Evolutionary conservation across 345 rosid genomes (phyloP).

Genomic region (Camelina sativa): DNA sequence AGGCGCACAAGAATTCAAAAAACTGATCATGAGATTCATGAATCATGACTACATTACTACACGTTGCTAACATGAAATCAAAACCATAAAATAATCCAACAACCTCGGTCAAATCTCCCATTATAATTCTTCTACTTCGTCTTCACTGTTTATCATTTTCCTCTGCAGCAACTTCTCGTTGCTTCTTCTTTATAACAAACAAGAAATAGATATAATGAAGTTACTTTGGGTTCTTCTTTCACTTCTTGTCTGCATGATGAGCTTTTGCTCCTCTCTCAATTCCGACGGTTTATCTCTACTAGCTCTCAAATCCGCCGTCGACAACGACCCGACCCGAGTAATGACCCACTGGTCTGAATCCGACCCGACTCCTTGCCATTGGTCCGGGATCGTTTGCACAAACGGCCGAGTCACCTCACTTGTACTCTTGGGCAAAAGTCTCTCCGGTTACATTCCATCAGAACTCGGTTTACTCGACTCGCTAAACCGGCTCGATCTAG

Average conservation of each 20-base stretch:
- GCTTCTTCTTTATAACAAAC: conserved; percentile 18
- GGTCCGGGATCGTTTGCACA: conserved; percentile 88
- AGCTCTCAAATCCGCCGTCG: conserved; percentile 84
- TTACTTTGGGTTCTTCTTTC: conserved; percentile 16
- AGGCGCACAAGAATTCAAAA: conserved; percentile 33
- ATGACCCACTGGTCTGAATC: conserved; percentile 82
- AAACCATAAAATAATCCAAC: conserved; percentile 12
- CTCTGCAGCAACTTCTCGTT: conserved; percentile 45
- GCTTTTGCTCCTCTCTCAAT: conserved; percentile 51
- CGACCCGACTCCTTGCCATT: conserved; percentile 76
- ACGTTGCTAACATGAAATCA: conserved; percentile 39
- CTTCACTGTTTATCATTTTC: conserved; percentile 24
- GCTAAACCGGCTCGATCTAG: conserved; percentile 84
- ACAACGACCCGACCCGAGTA: conserved; percentile 47
- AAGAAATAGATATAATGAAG: not conserved
- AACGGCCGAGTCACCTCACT: conserved; percentile 82
- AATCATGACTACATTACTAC: conserved; percentile 29
- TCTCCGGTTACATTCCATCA: conserved; percentile 77
- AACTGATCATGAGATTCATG: not conserved
- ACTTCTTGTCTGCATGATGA: conserved; percentile 30
- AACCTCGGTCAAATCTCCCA: conserved; percentile 27
- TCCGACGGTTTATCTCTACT: conserved; percentile 92
- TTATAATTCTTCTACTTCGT: conserved; percentile 9
- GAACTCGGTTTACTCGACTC: conserved; percentile 77
- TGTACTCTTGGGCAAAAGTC: conserved; percentile 68